phyloP scores from a whole-genome alignment of 768 basidiomycete species.

The Gyrodon lividus region DNA sequence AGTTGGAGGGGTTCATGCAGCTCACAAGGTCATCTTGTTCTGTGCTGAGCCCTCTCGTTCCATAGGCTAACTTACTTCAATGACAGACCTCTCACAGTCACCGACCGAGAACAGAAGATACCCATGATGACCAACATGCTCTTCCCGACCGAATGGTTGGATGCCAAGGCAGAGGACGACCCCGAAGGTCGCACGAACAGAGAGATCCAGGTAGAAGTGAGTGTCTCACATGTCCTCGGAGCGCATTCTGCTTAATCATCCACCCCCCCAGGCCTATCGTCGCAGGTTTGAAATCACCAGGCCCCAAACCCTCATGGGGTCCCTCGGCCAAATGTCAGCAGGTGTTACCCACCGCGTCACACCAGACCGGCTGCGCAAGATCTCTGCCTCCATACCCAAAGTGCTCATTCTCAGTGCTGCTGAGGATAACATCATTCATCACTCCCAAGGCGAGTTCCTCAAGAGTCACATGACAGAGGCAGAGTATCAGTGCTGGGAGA shows the following conservation, averaged over 20 bases:
- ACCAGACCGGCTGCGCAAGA: slow-evolving; percentile 43
- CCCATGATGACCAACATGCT: slow-evolving; percentile 55
- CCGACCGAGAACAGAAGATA: slow-evolving; percentile 47
- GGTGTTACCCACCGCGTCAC: slow-evolving; percentile 61
- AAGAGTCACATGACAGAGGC: slow-evolving; percentile 58
- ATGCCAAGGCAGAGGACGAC: slow-evolving; percentile 50
- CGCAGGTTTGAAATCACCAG: slow-evolving; percentile 50
- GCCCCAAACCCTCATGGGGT: slow-evolving; percentile 58
- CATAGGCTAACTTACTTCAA: slow-evolving; percentile 7
- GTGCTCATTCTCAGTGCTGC: slow-evolving; percentile 68
- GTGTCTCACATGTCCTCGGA: slow-evolving; percentile 3
- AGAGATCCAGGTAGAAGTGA: slow-evolving; percentile 56
- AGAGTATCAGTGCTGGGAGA: slow-evolving; percentile 55
- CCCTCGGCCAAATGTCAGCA: slow-evolving; percentile 73
- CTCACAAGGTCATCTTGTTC: slow-evolving; percentile 33
- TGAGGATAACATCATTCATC: slow-evolving; percentile 56
- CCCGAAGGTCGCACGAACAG: slow-evolving; percentile 60
- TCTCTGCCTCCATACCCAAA: slow-evolving; percentile 61
- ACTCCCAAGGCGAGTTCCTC: slow-evolving; percentile 49
- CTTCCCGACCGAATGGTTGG: slow-evolving; percentile 63
- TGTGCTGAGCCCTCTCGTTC: background rate
- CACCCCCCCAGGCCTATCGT: slow-evolving; percentile 40
- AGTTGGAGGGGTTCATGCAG: slow-evolving; percentile 42
- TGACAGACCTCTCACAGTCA: slow-evolving; percentile 35
- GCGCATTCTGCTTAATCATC: background rate